A percentile compares a stretch with the other conserved stretches of the same genome.
phyloP scores from a whole-genome alignment of 768 basidiomycete genomes.

The Mrakia blollopis region DNA sequence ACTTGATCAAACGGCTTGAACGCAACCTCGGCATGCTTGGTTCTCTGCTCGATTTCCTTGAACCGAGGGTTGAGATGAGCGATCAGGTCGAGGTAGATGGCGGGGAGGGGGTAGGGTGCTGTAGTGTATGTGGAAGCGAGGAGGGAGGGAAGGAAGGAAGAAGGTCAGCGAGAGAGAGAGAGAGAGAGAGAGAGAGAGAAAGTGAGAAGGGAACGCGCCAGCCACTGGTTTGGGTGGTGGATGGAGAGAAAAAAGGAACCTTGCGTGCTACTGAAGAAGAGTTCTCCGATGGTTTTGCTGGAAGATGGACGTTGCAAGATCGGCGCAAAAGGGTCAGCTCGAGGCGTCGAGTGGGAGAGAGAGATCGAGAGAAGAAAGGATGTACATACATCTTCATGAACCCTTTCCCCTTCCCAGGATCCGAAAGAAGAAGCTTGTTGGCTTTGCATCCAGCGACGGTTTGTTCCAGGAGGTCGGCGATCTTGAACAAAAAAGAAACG shows the following conservation, averaged over 20 bases:
- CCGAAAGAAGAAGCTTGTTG: not conserved
- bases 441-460: not conserved
- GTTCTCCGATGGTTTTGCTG: not conserved
- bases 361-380: not conserved
- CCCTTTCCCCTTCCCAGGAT: not conserved
- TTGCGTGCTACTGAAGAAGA: not conserved
- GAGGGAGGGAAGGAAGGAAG: not conserved
- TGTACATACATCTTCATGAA: not conserved
- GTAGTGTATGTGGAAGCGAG: too few relatives aligned
- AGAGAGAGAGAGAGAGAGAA: not conserved
- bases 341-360: not conserved
- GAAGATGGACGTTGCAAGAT: too few relatives aligned
- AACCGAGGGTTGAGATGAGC: not conserved
- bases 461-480: not conserved
- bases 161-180: not conserved
- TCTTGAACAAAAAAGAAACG: not conserved
- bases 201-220: too few relatives aligned
- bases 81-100: not conserved
- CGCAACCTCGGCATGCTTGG: not conserved
- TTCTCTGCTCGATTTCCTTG: not conserved
- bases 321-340: not conserved
- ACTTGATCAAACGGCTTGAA: not conserved
- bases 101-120: not conserved
- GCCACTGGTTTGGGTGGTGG: too few relatives aligned
- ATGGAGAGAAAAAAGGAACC: not conserved